Evolutionary conservation across 2,329 filamentous ascomycete genomes (phyloP).

Genomic region (Scytalidium sp.): DNA sequence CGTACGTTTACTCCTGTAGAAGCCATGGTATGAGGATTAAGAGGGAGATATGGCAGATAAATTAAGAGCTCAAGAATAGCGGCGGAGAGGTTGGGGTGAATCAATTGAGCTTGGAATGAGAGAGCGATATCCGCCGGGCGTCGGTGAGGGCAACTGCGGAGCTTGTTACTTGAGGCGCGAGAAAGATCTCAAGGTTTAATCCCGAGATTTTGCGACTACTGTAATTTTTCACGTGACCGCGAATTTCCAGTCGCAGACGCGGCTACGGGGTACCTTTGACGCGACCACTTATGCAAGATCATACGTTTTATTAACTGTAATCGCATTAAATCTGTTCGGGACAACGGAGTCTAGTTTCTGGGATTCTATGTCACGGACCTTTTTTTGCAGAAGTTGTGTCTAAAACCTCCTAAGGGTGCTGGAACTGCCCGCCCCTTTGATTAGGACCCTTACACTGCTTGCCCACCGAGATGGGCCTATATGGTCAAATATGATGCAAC

Average conservation of each 20-base stretch:
- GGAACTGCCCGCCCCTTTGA: neutral
- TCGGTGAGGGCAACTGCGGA: constrained; percentile 16
- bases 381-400: neutral
- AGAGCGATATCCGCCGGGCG: constrained; percentile 11
- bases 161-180: constrained; percentile 17
- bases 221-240: constrained; percentile 10
- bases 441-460: neutral
- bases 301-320: neutral
- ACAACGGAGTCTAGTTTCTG: neutral
- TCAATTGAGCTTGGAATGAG: constrained; percentile 26
- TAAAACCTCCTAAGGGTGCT: neutral
- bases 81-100: neutral
- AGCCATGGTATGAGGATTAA: constrained; percentile 25
- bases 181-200: constrained; percentile 8
- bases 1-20: constrained; percentile 52
- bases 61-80: neutral
- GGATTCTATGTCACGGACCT: too few relatives aligned
- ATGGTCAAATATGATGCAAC: constrained; percentile 52
- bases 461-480: constrained; percentile 23
- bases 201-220: constrained; percentile 9
- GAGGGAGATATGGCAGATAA: constrained; percentile 8
- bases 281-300: neutral
- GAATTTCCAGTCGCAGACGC: constrained; percentile 4
- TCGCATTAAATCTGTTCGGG: neutral
- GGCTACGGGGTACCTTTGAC: neutral